A percentile compares a stretch with the other conserved stretches of the same genome.
Conservation (phyloP, 2,329 filamentous ascomycete species). For the Penicillium sp. region DNA sequence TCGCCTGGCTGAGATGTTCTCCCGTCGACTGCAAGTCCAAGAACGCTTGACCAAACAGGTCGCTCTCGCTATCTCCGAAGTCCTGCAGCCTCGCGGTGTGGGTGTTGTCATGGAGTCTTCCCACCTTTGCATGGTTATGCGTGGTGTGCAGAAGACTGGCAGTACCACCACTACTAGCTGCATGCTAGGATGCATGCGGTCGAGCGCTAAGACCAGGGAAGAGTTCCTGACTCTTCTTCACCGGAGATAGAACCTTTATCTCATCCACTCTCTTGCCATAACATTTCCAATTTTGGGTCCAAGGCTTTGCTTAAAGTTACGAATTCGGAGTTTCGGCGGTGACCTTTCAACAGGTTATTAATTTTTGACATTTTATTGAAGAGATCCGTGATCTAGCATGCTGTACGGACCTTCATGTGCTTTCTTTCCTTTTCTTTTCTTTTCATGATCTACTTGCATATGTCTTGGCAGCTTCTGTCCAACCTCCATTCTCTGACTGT, state of each 20-base stretch:
- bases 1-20: slow-evolving; percentile 96
- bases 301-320: slow-evolving; percentile 29
- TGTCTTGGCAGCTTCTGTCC: slow-evolving; percentile 10
- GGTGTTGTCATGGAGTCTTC: slow-evolving; percentile 97
- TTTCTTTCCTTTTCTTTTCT: slow-evolving; percentile 13
- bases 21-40: slow-evolving; percentile 89
- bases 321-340: slow-evolving; percentile 42
- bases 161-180: slow-evolving; percentile 92
- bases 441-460: slow-evolving; percentile 16
- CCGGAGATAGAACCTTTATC: slow-evolving; percentile 42
- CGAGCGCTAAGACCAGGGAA: slow-evolving; percentile 89
- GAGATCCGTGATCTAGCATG: slow-evolving; percentile 21
- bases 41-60: slow-evolving; percentile 96
- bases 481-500: neutral
- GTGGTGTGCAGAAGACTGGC: slow-evolving; percentile 91
- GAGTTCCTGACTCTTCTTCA: slow-evolving; percentile 89
- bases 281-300: slow-evolving; percentile 7
- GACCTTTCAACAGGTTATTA: slow-evolving; percentile 48
- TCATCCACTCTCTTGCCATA: slow-evolving; percentile 16
- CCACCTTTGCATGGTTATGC: slow-evolving; percentile 98
- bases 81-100: slow-evolving; percentile 90
- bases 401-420: slow-evolving; percentile 19
- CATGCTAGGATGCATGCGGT: slow-evolving; percentile 94
- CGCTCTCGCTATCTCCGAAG: slow-evolving; percentile 88
- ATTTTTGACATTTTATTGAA: slow-evolving; percentile 26